Evolutionary conservation across 495 filamentous ascomycete genomes (phyloP), one percentile per base, ranked within the genome.

Genomic region (Penicillium ochrochloron): DNA sequence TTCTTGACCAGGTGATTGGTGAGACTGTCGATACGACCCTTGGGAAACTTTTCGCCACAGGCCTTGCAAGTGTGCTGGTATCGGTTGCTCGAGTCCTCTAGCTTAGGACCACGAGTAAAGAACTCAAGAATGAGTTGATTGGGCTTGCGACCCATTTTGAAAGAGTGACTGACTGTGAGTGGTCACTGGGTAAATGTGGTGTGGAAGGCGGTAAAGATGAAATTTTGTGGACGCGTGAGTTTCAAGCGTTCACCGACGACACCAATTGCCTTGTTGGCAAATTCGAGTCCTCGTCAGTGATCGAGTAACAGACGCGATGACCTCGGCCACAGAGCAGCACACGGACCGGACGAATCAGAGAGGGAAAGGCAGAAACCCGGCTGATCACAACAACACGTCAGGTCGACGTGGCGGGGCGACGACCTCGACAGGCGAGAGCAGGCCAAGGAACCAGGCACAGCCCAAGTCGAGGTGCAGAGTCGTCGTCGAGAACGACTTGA

Each of bases 31-130:
- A 91, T 87, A 56, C 92, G 85, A 66, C 92, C 92, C 68, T 94
- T 94, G 50, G 91, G 90, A 63, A 94, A 94, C 66, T 88, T 85
- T 69, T 94, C 90, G 53, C 91, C 90, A 69, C 92, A 96, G 44
- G 86, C 82, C 79, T 92, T 92, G 84, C 92, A 96, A 4, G 89
- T 92, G 73, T 94, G 90, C 67, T 90, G 87, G 69, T 96, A 96
- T 50, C 92, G 86, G 74, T 96, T 96, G 79, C 89, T 92, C 61
- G 89, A 86, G 72, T 95, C 92, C 68, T 89, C 87, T 68, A 94
- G 81, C 76, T 94, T 95, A 15, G 84, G 83, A 10, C 92, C 92
- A 59, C 92, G 86, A 71, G 89, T 88, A 76, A 95, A 96, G 80
- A 89, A 92, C 80, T 92, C 88, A 67, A 90, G 80, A 70, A 96